Evolutionary conservation across 2,329 filamentous ascomycete species (phyloP).

Genomic region (Plenodomus tracheiphilus): DNA sequence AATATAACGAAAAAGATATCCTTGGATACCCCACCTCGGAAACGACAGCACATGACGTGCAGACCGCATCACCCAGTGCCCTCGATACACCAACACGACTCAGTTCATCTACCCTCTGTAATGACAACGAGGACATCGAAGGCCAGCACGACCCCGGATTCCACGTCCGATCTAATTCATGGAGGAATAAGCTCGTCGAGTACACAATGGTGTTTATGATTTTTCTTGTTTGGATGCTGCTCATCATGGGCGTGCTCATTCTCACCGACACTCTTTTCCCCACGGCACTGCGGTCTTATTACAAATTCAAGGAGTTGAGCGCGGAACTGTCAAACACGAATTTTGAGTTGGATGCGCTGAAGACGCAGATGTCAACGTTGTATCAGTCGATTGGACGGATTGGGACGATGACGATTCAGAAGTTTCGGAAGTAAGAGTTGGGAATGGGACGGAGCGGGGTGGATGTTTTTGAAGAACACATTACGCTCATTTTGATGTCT

Average conservation of each 20-base stretch:
- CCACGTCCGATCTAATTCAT: neutral
- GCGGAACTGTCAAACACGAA: neutral
- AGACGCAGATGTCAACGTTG: neutral
- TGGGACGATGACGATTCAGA: neutral
- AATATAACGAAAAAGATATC: neutral
- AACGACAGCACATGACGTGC: neutral
- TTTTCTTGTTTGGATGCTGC: slow-evolving; percentile 1
- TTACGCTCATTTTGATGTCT: too few species aligned
- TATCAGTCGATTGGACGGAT: neutral
- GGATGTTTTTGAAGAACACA: too few species aligned
- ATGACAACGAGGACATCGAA: neutral
- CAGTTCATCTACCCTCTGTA: neutral
- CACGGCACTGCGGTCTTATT: neutral
- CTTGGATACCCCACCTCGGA: neutral
- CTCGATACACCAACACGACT: neutral
- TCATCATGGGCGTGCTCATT: slow-evolving; percentile 1
- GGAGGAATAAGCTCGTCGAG: neutral
- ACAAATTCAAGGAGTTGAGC: neutral
- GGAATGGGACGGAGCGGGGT: too few species aligned
- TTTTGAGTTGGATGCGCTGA: slow-evolving; percentile 1
- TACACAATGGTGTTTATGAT: neutral
- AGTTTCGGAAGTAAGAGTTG: neutral
- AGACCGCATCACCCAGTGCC: neutral
- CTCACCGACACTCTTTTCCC: slow-evolving; percentile 1
- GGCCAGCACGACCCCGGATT: neutral